phyloP scores from a whole-genome alignment of 2,329 filamentous ascomycete species.

The Ophiostoma tasmaniense region DNA sequence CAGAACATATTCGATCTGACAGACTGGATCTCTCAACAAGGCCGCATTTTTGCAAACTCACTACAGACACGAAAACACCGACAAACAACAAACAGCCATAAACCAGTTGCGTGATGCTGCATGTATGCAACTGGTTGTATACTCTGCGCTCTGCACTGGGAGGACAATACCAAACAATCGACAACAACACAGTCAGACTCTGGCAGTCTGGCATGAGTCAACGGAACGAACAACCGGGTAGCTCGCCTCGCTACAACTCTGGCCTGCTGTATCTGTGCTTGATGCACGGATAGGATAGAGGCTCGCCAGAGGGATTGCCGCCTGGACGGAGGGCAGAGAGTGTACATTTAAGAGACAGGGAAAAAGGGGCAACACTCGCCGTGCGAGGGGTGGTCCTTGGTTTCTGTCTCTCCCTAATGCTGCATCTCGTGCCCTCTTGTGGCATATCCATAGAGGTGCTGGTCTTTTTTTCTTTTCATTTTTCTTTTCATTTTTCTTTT shows the following conservation, averaged over 20 bases:
- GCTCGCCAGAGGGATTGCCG: background rate
- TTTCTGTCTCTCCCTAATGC: background rate
- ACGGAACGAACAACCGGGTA: constrained; percentile 1
- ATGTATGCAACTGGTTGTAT: constrained; percentile 11
- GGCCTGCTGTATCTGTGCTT: background rate
- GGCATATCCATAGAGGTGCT: constrained; percentile 16
- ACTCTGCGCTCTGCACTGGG: background rate
- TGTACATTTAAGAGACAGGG: background rate
- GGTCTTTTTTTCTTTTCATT: constrained; percentile 11
- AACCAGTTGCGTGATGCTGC: background rate
- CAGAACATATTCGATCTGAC: constrained; percentile 11
- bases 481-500: background rate
- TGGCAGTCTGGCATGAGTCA: no score
- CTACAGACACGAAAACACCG: no score
- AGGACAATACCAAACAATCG: no score
- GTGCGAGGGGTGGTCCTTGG: constrained; percentile 12
- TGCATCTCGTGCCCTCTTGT: background rate
- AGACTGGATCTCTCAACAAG: constrained; percentile 9
- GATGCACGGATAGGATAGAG: background rate
- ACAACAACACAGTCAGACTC: background rate
- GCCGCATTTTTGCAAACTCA: background rate
- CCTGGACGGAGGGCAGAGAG: background rate
- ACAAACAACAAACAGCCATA: background rate
- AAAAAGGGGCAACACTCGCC: constrained; percentile 11
- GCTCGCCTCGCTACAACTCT: constrained; percentile 20